phyloP scores from a whole-genome alignment of 352 stramenopile species.

The Elongisporangium prolatum region DNA sequence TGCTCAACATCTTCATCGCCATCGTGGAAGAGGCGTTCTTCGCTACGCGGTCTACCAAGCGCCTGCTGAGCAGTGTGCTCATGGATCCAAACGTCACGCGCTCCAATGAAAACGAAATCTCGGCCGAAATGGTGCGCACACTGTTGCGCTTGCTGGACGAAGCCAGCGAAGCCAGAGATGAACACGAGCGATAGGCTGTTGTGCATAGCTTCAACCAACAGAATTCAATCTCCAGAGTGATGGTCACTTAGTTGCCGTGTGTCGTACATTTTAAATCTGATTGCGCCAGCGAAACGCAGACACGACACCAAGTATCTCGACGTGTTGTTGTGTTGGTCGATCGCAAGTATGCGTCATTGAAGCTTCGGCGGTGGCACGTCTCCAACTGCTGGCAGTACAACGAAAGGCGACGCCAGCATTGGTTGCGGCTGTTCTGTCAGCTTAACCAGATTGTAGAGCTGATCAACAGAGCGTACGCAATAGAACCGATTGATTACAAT shows the following conservation, averaged over 20 bases:
- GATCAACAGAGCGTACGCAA: too few relatives aligned
- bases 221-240: too few relatives aligned
- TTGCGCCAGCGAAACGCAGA: neutral
- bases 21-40: conserved; percentile 92
- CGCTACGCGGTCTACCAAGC: conserved; percentile 59
- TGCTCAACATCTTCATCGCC: conserved; percentile 91
- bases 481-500: too few relatives aligned
- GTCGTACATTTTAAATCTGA: too few relatives aligned
- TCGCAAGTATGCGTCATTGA: too few relatives aligned
- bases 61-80: conserved; percentile 60
- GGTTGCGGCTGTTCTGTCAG: too few relatives aligned
- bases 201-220: too few relatives aligned
- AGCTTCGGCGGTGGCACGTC: too few relatives aligned
- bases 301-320: neutral
- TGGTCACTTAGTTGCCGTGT: too few relatives aligned
- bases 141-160: conserved; percentile 42
- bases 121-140: conserved; percentile 46
- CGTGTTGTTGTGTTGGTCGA: conserved; percentile 6
- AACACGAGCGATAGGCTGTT: neutral
- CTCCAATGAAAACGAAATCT: conserved; percentile 41
- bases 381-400: too few relatives aligned
- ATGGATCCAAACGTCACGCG: conserved; percentile 35
- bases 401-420: too few relatives aligned
- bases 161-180: conserved; percentile 4
- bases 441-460: too few relatives aligned